Conservation (phyloP, 345 rosid species). For the Aegle marmelos region DNA sequence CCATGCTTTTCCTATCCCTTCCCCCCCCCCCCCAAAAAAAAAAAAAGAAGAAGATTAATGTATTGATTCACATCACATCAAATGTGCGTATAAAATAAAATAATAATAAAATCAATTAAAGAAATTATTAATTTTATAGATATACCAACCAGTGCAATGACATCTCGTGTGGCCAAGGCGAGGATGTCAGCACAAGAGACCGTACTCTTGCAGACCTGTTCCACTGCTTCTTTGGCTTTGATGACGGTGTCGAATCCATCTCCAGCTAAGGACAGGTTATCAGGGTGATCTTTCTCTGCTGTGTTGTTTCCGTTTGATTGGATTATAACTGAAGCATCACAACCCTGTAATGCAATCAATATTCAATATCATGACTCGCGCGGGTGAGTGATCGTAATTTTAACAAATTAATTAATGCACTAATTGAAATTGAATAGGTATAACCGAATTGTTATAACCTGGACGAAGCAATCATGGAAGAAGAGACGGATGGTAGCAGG, state of each 20-base stretch:
- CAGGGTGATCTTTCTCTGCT: conserved; percentile 87
- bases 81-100: not conserved
- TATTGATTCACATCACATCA: too few species aligned
- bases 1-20: too few species aligned
- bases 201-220: conserved; percentile 53
- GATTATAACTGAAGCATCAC: conserved; percentile 75
- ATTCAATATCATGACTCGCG: too few species aligned
- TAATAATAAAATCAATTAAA: not conserved
- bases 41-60: too few species aligned
- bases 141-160: conserved; percentile 43
- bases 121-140: not conserved
- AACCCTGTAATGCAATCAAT: conserved; percentile 40
- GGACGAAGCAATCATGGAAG: conserved; percentile 84
- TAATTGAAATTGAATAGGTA: too few species aligned
- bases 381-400: too few species aligned
- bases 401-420: too few species aligned
- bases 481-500: conserved; percentile 87
- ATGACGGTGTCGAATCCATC: conserved; percentile 87
- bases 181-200: conserved; percentile 90
- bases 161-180: conserved; percentile 80
- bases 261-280: conserved; percentile 76
- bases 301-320: conserved; percentile 46
- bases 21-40: too few species aligned
- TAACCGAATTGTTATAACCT: conserved; percentile 29
- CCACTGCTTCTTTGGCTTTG: conserved; percentile 72